Percentiles rank a stretch among this genome's conserved stretches.
phyloP scores from a whole-genome alignment of 495 filamentous ascomycete species.

The Penicillium odoratum region DNA sequence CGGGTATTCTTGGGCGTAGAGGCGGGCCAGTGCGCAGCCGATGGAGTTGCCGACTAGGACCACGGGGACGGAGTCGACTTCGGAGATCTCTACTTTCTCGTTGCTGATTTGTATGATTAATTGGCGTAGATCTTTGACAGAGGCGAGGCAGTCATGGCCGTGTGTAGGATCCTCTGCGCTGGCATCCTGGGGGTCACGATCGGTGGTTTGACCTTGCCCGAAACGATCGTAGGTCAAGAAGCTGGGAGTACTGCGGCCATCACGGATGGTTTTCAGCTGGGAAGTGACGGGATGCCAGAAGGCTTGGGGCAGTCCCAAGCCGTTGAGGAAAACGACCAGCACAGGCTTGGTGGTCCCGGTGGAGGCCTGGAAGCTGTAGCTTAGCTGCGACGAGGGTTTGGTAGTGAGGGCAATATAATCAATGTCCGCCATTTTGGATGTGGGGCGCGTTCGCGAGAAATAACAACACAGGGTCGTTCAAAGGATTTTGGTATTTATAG shows the following conservation, averaged over 20 bases:
- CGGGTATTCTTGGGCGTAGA: conserved; percentile 52
- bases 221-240: conserved; percentile 65
- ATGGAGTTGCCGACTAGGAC: conserved; percentile 60
- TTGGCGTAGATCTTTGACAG: conserved; percentile 51
- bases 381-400: conserved; percentile 31
- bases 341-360: conserved; percentile 18
- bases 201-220: conserved; percentile 57
- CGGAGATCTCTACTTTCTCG: conserved; percentile 14
- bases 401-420: conserved; percentile 23
- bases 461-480: not conserved
- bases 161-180: conserved; percentile 40
- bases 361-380: conserved; percentile 25
- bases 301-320: conserved; percentile 52
- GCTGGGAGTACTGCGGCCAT: conserved; percentile 33
- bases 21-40: conserved; percentile 57
- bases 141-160: conserved; percentile 52
- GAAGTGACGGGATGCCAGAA: conserved; percentile 50
- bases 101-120: conserved; percentile 44
- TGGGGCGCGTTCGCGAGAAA: not conserved
- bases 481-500: not conserved
- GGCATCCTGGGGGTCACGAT: conserved; percentile 54
- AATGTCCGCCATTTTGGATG: conserved; percentile 14
- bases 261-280: conserved; percentile 34
- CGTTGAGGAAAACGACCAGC: conserved; percentile 64
- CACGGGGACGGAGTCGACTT: conserved; percentile 28